phyloP scores from a whole-genome alignment of 2,329 filamentous ascomycete species.

The Epichloe typhina region DNA sequence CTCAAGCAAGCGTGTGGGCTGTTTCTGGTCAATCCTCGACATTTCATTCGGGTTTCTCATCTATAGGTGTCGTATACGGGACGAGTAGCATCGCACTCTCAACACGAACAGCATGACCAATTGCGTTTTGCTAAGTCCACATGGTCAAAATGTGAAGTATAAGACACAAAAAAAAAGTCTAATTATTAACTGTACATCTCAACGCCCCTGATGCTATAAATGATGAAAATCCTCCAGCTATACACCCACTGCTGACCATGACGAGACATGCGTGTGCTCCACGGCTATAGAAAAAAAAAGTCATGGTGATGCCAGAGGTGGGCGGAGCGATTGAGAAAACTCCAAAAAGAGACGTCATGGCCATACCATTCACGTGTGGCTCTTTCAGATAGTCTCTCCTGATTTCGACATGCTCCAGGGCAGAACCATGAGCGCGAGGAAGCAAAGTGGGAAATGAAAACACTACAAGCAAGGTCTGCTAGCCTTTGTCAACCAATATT shows the following conservation, averaged over 20 bases:
- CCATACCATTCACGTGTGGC: background rate
- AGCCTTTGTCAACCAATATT: constrained; percentile 4
- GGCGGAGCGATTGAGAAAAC: background rate
- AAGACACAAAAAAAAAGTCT: background rate
- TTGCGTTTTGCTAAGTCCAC: too few relatives aligned
- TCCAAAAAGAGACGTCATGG: too few relatives aligned
- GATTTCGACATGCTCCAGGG: background rate
- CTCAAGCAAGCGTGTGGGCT: background rate
- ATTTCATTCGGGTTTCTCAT: too few relatives aligned
- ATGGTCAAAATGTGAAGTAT: too few relatives aligned
- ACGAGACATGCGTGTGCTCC: background rate
- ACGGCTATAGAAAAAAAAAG: background rate
- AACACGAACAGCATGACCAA: too few relatives aligned
- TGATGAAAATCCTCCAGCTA: constrained; percentile 4
- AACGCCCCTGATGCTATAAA: constrained; percentile 10
- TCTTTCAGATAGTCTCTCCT: background rate
- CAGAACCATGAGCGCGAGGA: background rate
- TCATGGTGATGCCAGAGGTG: background rate
- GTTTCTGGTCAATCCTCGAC: background rate
- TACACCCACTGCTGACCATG: background rate
- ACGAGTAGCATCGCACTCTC: too few relatives aligned
- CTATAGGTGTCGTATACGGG: too few relatives aligned
- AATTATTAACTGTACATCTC: background rate
- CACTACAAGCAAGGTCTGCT: constrained; percentile 1
- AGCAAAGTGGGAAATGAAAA: constrained; percentile 3